Conservation (phyloP, 768 basidiomycete genomes). For the Russula earlei region DNA sequence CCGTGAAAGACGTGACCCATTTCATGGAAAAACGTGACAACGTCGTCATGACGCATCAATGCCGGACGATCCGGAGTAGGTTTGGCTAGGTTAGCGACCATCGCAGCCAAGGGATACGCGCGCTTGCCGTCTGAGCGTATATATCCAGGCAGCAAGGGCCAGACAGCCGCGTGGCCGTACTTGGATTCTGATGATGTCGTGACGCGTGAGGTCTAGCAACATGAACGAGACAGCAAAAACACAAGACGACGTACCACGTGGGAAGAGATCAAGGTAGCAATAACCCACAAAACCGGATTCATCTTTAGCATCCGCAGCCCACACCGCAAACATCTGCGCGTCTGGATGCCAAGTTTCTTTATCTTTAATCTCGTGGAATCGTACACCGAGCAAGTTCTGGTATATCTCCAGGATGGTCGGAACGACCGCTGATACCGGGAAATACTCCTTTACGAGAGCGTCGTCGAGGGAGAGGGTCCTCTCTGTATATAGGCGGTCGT, state of each 20-base stretch:
- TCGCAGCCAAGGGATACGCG: conserved; percentile 66
- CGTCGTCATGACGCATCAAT: conserved; percentile 79
- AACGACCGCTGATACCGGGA: conserved; percentile 78
- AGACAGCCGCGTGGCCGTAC: conserved; percentile 83
- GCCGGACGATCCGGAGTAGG: conserved; percentile 72
- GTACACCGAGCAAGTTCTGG: conserved; percentile 70
- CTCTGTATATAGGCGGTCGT: conserved; percentile 58
- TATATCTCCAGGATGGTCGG: conserved; percentile 78
- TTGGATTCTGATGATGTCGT: conserved; percentile 43
- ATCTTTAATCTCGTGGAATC: conserved; percentile 42
- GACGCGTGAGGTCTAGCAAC: background rate
- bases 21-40: conserved; percentile 89
- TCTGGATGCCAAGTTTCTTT: conserved; percentile 81
- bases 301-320: conserved; percentile 69
- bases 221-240: background rate
- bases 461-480: conserved; percentile 63
- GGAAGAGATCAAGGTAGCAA: conserved; percentile 84
- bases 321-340: conserved; percentile 76
- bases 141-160: conserved; percentile 64
- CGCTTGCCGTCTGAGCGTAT: conserved; percentile 45
- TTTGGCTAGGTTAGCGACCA: conserved; percentile 90
- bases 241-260: conserved; percentile 45
- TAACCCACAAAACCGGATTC: conserved; percentile 71
- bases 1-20: conserved; percentile 52
- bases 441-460: conserved; percentile 76